phyloP scores from a whole-genome alignment of 1,139 yeast species.

The Hanseniaspora gamundiae region DNA sequence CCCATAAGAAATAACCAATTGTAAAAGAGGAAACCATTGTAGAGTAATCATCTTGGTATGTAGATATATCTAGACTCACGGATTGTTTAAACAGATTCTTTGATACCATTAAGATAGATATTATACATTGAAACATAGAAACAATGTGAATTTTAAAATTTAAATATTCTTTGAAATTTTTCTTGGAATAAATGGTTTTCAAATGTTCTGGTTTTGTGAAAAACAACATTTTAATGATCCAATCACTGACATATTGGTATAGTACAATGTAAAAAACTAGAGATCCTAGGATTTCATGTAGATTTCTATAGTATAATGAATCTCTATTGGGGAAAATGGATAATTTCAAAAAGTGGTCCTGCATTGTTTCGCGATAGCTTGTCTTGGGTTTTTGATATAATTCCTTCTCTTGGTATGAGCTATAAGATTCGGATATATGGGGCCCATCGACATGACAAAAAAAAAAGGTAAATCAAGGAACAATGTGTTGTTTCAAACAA shows the following conservation, averaged over 20 bases:
- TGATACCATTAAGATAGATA: constrained; percentile 10
- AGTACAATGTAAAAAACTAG: constrained; percentile 31
- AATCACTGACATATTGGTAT: constrained; percentile 30
- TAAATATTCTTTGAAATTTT: constrained; percentile 9
- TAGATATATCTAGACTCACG: constrained; percentile 14
- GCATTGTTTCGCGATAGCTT: constrained; percentile 6
- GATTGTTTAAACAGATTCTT: constrained; percentile 19
- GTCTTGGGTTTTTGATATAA: constrained; percentile 1
- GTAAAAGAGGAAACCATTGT: constrained; percentile 64
- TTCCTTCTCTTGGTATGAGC: too few species aligned
- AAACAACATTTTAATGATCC: constrained; percentile 30
- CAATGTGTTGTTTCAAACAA: too few species aligned
- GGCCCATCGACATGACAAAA: too few species aligned
- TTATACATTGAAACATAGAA: constrained; percentile 31
- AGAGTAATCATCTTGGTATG: constrained; percentile 57
- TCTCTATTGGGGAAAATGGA: constrained; percentile 21
- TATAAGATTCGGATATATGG: too few species aligned
- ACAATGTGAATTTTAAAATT: constrained; percentile 86
- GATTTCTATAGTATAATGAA: constrained; percentile 28
- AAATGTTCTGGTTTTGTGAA: constrained; percentile 36
- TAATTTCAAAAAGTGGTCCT: constrained; percentile 20
- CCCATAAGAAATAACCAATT: constrained; percentile 88
- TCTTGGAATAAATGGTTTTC: constrained; percentile 2
- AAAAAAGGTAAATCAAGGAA: too few species aligned
- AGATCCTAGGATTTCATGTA: constrained; percentile 40